Base-by-base conservation (phyloP, 495 filamentous ascomycete genomes). In the Hypoxylon cercidicola region DNA sequence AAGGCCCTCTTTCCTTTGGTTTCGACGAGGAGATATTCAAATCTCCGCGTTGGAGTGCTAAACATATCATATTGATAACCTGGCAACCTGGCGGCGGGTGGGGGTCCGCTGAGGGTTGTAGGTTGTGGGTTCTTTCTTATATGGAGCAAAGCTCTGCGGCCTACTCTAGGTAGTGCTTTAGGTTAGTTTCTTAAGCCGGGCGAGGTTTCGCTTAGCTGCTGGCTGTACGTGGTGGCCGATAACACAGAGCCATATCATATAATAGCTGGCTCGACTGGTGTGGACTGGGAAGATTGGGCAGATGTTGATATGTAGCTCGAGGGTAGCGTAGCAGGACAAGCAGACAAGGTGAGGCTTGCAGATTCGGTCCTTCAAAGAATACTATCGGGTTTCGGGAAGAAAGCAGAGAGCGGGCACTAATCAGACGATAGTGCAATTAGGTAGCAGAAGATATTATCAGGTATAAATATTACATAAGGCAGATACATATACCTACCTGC, bases 281-380 rank as follows among this genome's bases (percentile, higher is more conserved):
- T 67, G 53, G 47, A 34, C 9, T 55, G 30, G 30, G 30, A 32
- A 32, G 30, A 32, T 32, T 32, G 30, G 32, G 16, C n/a, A 65
- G 35, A 34, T 41, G 53, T 19, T 51, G 50, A 48, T 46, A n/a
- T n/a, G n/a, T n/a, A 46, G 18, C 43, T 25, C 23, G 5, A 25
- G 23, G 23, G 9, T 32, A 10, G 30, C 30, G 30, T 9, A 32
- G 30, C 23, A 10, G 13, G 10, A 35, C 25, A 28, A 39, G 25
- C 21, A 25, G 55, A 59, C 54, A 55, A 68, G 59, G 64, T 62
- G 64, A 68, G 60, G 50, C 60, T 55, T 68, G 65, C 65, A 68
- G 60, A 59, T 63, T 48, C 39, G 65, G 39, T 45, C 60, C 50
- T 60, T 48, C 28, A 18, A 62, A 5, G 5, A 62, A 28, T 49